Percentiles rank a stretch among this genome's conserved stretches.
Evolutionary conservation across 1,284 basidiomycete genomes (phyloP).

Genomic region (Naganishia sp.): DNA sequence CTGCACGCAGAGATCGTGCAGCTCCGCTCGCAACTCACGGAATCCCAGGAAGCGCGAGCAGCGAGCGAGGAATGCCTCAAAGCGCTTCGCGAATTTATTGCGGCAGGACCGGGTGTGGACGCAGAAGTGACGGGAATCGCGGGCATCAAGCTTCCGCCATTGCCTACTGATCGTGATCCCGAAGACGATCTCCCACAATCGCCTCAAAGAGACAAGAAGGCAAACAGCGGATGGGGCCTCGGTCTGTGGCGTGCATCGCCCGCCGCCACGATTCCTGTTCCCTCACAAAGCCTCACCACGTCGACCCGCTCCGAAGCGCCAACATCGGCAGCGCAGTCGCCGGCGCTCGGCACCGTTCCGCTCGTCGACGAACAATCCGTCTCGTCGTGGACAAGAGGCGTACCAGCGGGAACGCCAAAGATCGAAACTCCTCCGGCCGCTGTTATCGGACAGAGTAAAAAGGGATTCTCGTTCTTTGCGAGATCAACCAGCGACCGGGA

Average conservation of each 20-base stretch:
- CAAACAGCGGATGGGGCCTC: constrained; percentile 41
- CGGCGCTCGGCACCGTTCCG: constrained; percentile 26
- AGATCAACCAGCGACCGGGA: constrained; percentile 17
- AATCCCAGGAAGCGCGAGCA: constrained; percentile 77
- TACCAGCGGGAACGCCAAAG: constrained; percentile 33
- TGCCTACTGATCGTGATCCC: constrained; percentile 61
- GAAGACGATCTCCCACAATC: constrained; percentile 43
- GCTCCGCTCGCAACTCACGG: constrained; percentile 65
- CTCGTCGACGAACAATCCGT: constrained; percentile 34
- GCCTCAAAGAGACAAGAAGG: constrained; percentile 18
- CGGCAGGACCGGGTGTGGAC: constrained; percentile 27
- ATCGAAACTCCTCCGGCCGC: constrained; percentile 11
- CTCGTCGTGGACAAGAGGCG: constrained; percentile 44
- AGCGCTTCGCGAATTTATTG: constrained; percentile 80
- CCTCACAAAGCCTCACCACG: not conserved
- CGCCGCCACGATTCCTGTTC: not conserved
- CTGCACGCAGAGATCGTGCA: constrained; percentile 65
- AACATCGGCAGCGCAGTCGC: constrained; percentile 1
- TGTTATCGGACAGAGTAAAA: not conserved
- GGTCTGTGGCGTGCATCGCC: constrained; percentile 39
- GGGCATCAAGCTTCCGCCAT: constrained; percentile 60
- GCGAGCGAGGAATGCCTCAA: constrained; percentile 83
- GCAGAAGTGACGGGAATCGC: constrained; percentile 25
- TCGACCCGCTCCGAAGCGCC: constrained; percentile 21
- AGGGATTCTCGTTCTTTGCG: constrained; percentile 15